Evolutionary conservation across 352 stramenopile genomes (phyloP), one percentile per base, ranked within the genome.

Genomic region (Blastocystis sp.): DNA sequence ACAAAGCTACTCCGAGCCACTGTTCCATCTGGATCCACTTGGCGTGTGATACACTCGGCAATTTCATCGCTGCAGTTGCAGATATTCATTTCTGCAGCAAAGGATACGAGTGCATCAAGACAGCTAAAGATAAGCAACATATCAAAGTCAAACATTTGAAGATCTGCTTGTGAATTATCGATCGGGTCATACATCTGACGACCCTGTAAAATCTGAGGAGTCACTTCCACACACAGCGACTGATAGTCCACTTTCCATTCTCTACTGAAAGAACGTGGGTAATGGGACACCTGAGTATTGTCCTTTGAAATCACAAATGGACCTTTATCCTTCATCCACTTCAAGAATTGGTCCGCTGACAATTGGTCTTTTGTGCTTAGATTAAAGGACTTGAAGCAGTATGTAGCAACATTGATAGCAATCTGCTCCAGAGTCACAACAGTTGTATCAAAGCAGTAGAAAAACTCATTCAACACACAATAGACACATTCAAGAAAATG

Each of bases 381-480:
- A 13, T 45, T 8, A n/a, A 69, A 85, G 0, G 50, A 43, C 3
- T 11, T 2, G 30, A 85, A 65, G 3, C 43, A 65, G 73, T 20
- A 16, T 2, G 59, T 53, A 6, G 47, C 73, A 16, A 85, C 73
- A 24, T 85, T 85, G 34, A 26, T 85, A 3, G 73, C 73, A 30
- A 85, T 13, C 20, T 66, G 73, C 11, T 85, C 37, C 47, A 85
- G 26, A 3, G 47, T 68, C 16, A 85, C 73, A 1, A 85, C 47
- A 4, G 73, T 53, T 18, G n/a, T 45, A 45, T 85, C 73, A 37
- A 85, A 85, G 55, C 73, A 85, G 1, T 53, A 8, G 56, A 85
- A 85, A 55, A 85, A 85, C 73, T 85, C 73, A 24, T 85, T 39
- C 37, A 85, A 50, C 20, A 65, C 55, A 6, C 43, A 39, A 37